Base-by-base conservation (phyloP, 208 protist species). In the Tritrichomonas musculus region DNA sequence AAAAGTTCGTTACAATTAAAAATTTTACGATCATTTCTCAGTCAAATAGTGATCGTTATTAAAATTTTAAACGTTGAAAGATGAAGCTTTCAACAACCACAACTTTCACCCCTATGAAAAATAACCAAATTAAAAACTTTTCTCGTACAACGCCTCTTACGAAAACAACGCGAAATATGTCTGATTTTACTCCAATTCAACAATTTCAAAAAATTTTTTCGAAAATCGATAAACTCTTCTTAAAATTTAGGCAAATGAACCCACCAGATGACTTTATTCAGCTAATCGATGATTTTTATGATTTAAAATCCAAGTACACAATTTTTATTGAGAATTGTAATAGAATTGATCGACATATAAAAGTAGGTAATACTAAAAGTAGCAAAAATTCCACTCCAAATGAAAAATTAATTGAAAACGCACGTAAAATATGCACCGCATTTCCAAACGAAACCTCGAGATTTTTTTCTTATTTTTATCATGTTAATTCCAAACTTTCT, bases 191-290 rank as follows among this genome's bases (percentile, higher is more conserved):
- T 11, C 41, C 73, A 82, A 44, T 82, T 25, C 73, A 82, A 41
- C 73, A 82, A 82, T 82, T 82, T 82, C 73, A 82, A 27, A 82
- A 82, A 50, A 39, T 50, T 50, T 82, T 82, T 27, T 47, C 22
- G 8, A 5, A 50, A 50, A 4, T 82, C 8, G 73, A 82, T 1
- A 50, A 25, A 44, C 13, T 47, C 49, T 1, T 50, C 30, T 39
- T 47, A 82, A 82, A 82, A 50, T 27, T 82, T 30, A 33, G 41
- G 9, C 73, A 82, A 50, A 50, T 50, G 17, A 47, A 14, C 9
- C 41, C 73, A 0, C 73, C 73, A 50, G 1, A 44, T 30, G 73
- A 82, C 30, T 82, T 30, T 17, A 17, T 50, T 11, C 1, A 41
- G 27, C 33, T 82, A 20, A 50, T 82, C 49, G 73, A 82, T 50